phyloP scores from a whole-genome alignment of 2,329 filamentous ascomycete genomes.

The Neofusicoccum laricinum region DNA sequence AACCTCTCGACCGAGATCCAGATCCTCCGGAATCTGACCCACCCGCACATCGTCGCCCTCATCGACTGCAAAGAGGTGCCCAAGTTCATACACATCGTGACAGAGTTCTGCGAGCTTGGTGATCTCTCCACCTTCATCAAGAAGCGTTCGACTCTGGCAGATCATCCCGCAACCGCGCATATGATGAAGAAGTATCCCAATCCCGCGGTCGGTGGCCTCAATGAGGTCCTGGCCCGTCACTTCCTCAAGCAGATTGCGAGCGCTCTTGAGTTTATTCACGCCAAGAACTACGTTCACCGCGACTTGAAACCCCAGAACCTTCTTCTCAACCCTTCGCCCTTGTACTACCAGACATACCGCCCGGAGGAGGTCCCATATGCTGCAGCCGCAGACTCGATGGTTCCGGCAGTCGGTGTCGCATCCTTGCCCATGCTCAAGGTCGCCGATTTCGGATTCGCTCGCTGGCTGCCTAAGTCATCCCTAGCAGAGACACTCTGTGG shows the following conservation, averaged over 20 bases:
- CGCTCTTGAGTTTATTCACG: conserved; percentile 82
- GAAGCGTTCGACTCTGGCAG: conserved; percentile 77
- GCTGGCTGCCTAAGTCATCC: conserved; percentile 84
- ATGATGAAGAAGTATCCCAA: conserved; percentile 94
- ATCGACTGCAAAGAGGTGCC: conserved; percentile 89
- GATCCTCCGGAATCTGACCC: conserved; percentile 88
- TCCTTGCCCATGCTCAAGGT: conserved; percentile 96
- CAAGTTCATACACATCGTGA: conserved; percentile 90
- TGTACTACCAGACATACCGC: conserved; percentile 60
- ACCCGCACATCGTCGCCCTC: conserved; percentile 94
- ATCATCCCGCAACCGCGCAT: conserved; percentile 77
- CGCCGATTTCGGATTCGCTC: conserved; percentile 97
- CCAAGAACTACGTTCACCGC: conserved; percentile 85
- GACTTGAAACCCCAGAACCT: conserved; percentile 98
- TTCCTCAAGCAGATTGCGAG: conserved; percentile 94
- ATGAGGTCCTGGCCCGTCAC: conserved; percentile 94
- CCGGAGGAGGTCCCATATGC: conserved; percentile 68
- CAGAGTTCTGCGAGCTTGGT: conserved; percentile 97
- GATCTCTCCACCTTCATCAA: conserved; percentile 96
- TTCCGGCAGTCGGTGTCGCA: conserved; percentile 74
- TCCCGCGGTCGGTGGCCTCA: conserved; percentile 75
- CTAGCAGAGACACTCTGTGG: conserved; percentile 95
- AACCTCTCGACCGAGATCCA: conserved; percentile 95
- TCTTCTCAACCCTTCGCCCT: conserved; percentile 76
- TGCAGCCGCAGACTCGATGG: conserved; percentile 75